Percentiles rank a stretch among this genome's conserved stretches.
phyloP scores from a whole-genome alignment of 2,329 filamentous ascomycete species.

The Remersonia thermophila region DNA sequence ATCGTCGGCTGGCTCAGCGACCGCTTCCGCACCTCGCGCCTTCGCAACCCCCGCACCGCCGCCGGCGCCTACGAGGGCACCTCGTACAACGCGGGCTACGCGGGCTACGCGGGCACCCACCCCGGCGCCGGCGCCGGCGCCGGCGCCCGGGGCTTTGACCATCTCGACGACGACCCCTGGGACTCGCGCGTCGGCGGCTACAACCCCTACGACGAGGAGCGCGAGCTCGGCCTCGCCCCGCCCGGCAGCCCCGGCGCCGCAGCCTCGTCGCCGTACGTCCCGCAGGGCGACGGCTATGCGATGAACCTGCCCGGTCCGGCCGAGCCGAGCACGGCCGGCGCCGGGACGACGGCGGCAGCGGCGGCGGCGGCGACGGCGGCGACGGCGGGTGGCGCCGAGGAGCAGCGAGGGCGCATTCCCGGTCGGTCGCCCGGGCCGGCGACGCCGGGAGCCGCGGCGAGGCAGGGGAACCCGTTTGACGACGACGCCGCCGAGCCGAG shows the following conservation, averaged over 20 bases:
- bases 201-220: slow-evolving; percentile 61
- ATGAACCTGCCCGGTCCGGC: slow-evolving; percentile 31
- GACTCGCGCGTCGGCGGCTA: slow-evolving; percentile 59
- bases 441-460: slow-evolving; percentile 22
- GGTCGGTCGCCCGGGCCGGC: slow-evolving; percentile 32
- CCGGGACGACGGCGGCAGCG: slow-evolving; percentile 16
- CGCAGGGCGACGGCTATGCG: slow-evolving; percentile 32
- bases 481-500: slow-evolving; percentile 47
- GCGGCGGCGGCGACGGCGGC: slow-evolving; percentile 14
- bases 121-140: slow-evolving; percentile 25
- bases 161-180: slow-evolving; percentile 76
- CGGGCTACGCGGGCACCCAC: slow-evolving; percentile 17
- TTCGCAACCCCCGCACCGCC: slow-evolving; percentile 52
- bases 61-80: slow-evolving; percentile 59
- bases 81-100: slow-evolving; percentile 17
- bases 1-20: slow-evolving; percentile 62
- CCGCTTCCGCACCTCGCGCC: slow-evolving; percentile 45
- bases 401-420: slow-evolving; percentile 30
- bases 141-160: slow-evolving; percentile 46
- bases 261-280: background rate
- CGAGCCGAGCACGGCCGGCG: slow-evolving; percentile 9
- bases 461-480: slow-evolving; percentile 13
- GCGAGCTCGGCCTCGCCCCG: slow-evolving; percentile 49
- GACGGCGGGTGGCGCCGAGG: slow-evolving; percentile 20
- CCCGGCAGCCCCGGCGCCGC: slow-evolving; percentile 12